Evolutionary conservation across 2,329 filamentous ascomycete species (phyloP).

Genomic region (Venturia oleaginea): DNA sequence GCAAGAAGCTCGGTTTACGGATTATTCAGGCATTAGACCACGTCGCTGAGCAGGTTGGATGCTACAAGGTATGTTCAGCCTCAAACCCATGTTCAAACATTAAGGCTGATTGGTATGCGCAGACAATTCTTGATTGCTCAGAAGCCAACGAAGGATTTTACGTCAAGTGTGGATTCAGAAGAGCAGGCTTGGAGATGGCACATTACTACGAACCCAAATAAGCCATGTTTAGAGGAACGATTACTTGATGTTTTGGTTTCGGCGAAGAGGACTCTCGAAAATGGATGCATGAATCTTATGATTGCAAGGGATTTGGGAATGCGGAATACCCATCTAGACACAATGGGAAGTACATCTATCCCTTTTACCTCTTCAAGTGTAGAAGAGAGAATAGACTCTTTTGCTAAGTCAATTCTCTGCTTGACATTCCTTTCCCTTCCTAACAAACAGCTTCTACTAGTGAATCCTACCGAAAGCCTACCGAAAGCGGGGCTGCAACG

Average conservation of each 20-base stretch:
- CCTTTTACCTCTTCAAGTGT: not conserved
- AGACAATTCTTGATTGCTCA: conserved; percentile 93
- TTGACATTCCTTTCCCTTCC: too few relatives aligned
- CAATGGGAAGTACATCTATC: not conserved
- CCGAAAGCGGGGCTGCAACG: too few relatives aligned
- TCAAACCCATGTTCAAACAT: not conserved
- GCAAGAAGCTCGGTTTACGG: conserved; percentile 87
- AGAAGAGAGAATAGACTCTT: not conserved
- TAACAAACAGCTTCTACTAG: too few relatives aligned
- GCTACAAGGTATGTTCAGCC: conserved; percentile 61
- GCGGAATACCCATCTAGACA: not conserved
- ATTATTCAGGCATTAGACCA: conserved; percentile 91
- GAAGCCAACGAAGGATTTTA: conserved; percentile 97
- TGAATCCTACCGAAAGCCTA: too few relatives aligned
- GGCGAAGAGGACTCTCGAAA: not conserved
- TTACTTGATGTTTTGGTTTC: not conserved
- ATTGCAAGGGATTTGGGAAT: not conserved
- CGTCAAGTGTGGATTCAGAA: conserved; percentile 90
- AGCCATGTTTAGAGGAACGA: not conserved
- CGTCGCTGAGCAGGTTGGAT: conserved; percentile 79
- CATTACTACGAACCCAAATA: conserved; percentile 58
- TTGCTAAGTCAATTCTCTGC: not conserved
- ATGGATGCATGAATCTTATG: not conserved
- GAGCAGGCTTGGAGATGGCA: conserved; percentile 91
- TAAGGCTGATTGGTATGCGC: not conserved